phyloP scores from a whole-genome alignment of 1,139 yeast species.

The Entelexis paramagnoliae region DNA sequence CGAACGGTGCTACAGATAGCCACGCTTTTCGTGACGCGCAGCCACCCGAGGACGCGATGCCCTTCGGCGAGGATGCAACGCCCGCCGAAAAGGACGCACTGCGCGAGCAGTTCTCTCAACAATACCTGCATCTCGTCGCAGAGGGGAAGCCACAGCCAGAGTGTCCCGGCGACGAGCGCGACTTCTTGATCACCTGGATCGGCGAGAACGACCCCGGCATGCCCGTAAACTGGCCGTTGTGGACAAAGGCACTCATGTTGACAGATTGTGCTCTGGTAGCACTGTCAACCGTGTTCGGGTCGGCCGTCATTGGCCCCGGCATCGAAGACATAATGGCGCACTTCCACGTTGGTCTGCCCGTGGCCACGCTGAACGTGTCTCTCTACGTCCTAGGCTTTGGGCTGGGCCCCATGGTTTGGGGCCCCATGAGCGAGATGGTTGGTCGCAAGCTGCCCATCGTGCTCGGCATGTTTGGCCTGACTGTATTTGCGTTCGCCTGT shows the following conservation, averaged over 20 bases:
- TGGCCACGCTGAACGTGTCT: constrained; percentile 55
- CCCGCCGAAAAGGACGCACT: background rate
- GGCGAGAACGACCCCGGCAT: constrained; percentile 39
- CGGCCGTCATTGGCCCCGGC: constrained; percentile 52
- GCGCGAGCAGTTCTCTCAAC: background rate
- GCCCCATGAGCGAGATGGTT: constrained; percentile 64
- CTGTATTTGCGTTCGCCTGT: constrained; percentile 55
- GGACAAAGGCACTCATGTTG: constrained; percentile 29
- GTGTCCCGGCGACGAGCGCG: constrained; percentile 8
- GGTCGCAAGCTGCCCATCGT: constrained; percentile 57
- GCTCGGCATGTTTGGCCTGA: constrained; percentile 45
- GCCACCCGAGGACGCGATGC: background rate
- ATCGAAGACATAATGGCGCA: constrained; percentile 34
- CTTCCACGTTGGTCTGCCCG: constrained; percentile 45
- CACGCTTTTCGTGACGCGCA: no score
- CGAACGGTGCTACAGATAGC: no score
- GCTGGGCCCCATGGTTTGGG: constrained; percentile 67
- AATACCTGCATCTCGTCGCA: background rate
- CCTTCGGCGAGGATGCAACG: background rate
- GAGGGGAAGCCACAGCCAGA: background rate
- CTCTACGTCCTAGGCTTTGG: constrained; percentile 74
- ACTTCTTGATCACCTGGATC: constrained; percentile 1
- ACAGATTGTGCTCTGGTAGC: constrained; percentile 39
- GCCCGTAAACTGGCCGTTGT: constrained; percentile 34
- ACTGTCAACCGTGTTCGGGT: constrained; percentile 41